Evolutionary conservation across 2,329 filamentous ascomycete species (phyloP), one percentile per base, ranked within the genome.

Genomic region (Verticillium longisporum): DNA sequence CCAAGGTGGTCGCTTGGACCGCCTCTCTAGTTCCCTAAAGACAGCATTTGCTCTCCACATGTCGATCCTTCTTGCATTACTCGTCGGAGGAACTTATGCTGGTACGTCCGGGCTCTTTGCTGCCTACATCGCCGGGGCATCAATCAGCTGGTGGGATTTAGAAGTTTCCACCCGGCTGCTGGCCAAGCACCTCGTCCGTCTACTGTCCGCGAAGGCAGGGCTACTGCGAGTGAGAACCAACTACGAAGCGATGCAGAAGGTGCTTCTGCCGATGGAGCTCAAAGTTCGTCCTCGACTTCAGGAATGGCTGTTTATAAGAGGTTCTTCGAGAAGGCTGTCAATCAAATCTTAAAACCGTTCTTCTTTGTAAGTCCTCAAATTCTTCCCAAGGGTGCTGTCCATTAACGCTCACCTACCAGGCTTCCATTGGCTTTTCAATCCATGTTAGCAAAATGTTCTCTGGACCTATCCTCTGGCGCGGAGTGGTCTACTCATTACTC

Each of bases 361-460:
- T 92, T 93, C 73, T 93, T 93, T 68, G 89, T 84, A 68, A 72
- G 82, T 72, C 5, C 26, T 31, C 26, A 31, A 31, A 31, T 5
- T 31, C 26, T 31, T 31, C 26, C 26, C 26, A 31, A 31, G 26
- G 3, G 26, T 31, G 26, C 26, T 31, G 5, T 31, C 26, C 26
- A 21, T 31, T 4, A 31, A 31, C 26, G 26, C 26, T 31, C 26
- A 31, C 26, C 26, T 31, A 31, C 0, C 18, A 80, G 78, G 78
- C 82, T 1, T 85, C 82, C 0, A 88, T 94, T 38, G 90, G 90
- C 0, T 93, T 94, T 69, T 88, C 90, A 0, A 89, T 95, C 1
- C 90, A 90, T 0, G 88, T 94, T 34, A 84, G 82, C 0, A 74
- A 83, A 6, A 86, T 95, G 79, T 94, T 92, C 66, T 70, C 71